Conservation (phyloP, 2,329 filamentous ascomycete species). For the Verticillium tricorpus region DNA sequence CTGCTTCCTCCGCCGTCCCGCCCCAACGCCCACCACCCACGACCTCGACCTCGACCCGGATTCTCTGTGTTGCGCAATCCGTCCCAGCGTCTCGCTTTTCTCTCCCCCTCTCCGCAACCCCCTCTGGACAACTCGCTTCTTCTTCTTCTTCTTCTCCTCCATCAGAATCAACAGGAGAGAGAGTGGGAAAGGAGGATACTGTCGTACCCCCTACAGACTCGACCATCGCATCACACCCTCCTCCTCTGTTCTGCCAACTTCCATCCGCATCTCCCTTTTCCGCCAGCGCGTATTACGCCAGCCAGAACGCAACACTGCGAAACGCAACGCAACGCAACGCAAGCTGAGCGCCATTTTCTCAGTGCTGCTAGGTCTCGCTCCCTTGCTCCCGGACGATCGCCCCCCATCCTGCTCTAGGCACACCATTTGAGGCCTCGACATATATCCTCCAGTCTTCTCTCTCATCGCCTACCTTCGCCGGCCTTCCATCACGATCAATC, state of each 20-base stretch:
- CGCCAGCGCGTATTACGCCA: constrained; percentile 10
- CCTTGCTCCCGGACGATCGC: neutral
- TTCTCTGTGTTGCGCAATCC: neutral
- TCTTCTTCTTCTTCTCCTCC: neutral
- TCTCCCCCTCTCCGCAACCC: neutral
- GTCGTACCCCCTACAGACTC: neutral
- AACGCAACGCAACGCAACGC: neutral
- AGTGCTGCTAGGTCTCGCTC: neutral
- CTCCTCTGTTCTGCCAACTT: constrained; percentile 2
- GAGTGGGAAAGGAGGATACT: neutral
- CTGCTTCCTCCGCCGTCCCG: constrained; percentile 3
- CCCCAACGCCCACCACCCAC: constrained; percentile 2
- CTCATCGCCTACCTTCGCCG: neutral
- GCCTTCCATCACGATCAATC: neutral
- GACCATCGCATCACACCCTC: neutral
- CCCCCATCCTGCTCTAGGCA: neutral
- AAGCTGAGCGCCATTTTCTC: neutral
- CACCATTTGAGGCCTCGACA: neutral
- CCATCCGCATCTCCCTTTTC: constrained; percentile 5
- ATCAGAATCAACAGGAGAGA: neutral
- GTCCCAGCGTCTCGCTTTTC: constrained; percentile 1
- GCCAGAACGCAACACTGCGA: neutral
- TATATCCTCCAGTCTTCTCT: neutral
- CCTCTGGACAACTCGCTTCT: neutral
- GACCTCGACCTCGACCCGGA: constrained; percentile 5